Conservation (phyloP, 257 asterid species). For the Thymus quinquecostatus region DNA sequence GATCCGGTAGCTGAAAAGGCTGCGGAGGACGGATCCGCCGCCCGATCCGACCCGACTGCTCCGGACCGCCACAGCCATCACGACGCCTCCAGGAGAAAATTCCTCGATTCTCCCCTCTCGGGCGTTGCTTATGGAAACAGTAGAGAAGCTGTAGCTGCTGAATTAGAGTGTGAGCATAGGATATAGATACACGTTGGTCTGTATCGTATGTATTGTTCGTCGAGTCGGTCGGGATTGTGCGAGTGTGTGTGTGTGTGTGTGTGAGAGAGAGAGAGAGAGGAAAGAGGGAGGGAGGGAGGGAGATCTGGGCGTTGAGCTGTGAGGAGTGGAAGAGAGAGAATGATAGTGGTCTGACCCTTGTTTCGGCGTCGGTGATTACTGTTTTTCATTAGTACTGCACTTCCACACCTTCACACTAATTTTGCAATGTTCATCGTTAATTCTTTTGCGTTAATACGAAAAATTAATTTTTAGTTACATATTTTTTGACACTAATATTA, state of each 20-base stretch:
- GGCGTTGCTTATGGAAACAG: not conserved
- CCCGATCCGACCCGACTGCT: constrained; percentile 78
- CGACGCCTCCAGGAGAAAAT: constrained; percentile 31
- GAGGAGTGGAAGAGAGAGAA: not conserved
- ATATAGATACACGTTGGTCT: constrained; percentile 11
- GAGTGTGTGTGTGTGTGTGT: constrained; percentile 27
- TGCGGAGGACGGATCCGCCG: constrained; percentile 76
- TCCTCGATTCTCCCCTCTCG: constrained; percentile 25
- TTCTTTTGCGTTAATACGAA: too few relatives aligned
- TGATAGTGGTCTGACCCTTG: not conserved
- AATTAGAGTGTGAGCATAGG: constrained; percentile 13
- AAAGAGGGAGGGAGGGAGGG: not conserved
- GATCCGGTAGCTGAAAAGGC: constrained; percentile 90
- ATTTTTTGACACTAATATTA: too few relatives aligned
- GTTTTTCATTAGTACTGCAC: not conserved
- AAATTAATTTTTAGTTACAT: too few relatives aligned
- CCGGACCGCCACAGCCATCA: constrained; percentile 92
- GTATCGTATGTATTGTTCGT: constrained; percentile 7
- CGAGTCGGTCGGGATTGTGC: constrained; percentile 13
- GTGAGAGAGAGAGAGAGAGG: constrained; percentile 3
- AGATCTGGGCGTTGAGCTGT: constrained; percentile 1
- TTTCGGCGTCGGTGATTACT: constrained; percentile 13
- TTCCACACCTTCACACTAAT: not conserved
- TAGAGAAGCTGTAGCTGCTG: not conserved
- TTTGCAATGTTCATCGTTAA: too few relatives aligned